phyloP scores from a whole-genome alignment of 768 basidiomycete species.

The Lactarius deliciosus region DNA sequence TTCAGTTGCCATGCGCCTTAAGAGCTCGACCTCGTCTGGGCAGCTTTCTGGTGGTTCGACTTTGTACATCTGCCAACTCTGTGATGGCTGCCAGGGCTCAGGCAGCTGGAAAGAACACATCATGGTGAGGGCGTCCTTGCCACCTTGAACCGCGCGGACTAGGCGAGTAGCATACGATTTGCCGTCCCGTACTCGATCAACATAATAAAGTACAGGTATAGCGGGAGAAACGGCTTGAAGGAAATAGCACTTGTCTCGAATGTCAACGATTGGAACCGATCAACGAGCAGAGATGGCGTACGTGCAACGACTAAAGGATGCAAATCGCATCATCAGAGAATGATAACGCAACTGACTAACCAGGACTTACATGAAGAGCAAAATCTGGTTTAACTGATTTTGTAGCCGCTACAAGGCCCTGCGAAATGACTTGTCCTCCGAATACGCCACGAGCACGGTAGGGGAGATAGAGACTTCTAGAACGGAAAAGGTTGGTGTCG shows the following conservation, averaged over 20 bases:
- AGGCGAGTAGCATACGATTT: constrained; percentile 66
- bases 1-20: constrained; percentile 36
- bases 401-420: constrained; percentile 81
- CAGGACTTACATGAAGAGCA: constrained; percentile 63
- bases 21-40: constrained; percentile 34
- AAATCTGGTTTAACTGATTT: constrained; percentile 64
- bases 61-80: constrained; percentile 66
- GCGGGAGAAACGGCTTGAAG: constrained; percentile 71
- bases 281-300: constrained; percentile 38
- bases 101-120: constrained; percentile 80
- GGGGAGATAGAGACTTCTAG: constrained; percentile 67
- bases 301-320: constrained; percentile 59
- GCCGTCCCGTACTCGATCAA: constrained; percentile 73
- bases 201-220: constrained; percentile 73
- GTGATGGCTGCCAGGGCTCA: constrained; percentile 68
- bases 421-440: constrained; percentile 87
- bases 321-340: not conserved
- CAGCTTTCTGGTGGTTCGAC: constrained; percentile 54
- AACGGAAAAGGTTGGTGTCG: constrained; percentile 74
- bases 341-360: not conserved
- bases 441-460: constrained; percentile 68
- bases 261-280: not conserved
- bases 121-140: constrained; percentile 54
- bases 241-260: constrained; percentile 66
- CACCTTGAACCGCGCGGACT: constrained; percentile 47